Evolutionary conservation across 805 yeast species (phyloP).

Genomic region (Starmerella scarabaei): DNA sequence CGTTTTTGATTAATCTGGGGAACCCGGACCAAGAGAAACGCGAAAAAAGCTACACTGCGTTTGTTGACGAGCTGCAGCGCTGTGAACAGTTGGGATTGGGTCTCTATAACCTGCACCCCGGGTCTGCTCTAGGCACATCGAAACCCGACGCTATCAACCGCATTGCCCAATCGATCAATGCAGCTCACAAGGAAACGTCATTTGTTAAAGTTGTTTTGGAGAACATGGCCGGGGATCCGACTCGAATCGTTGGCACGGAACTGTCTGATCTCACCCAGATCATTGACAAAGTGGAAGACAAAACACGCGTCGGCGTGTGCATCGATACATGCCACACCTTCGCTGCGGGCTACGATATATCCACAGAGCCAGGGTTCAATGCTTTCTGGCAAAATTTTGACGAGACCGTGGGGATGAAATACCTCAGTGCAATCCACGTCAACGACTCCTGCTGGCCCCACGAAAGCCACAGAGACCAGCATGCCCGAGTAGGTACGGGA

Average conservation of each 20-base stretch:
- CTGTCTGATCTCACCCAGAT: slow-evolving; percentile 65
- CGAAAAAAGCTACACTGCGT: slow-evolving; percentile 58
- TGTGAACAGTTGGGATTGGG: slow-evolving; percentile 82
- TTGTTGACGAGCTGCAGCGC: slow-evolving; percentile 73
- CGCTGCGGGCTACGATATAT: slow-evolving; percentile 90
- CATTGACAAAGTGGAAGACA: slow-evolving; percentile 66
- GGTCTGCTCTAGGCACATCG: slow-evolving; percentile 68
- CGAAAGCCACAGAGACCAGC: slow-evolving; percentile 81
- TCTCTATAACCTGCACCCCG: slow-evolving; percentile 75
- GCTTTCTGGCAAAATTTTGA: slow-evolving; percentile 72
- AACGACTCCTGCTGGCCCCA: slow-evolving; percentile 93
- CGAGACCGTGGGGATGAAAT: slow-evolving; percentile 55
- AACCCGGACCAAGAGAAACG: slow-evolving; percentile 77
- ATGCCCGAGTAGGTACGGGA: slow-evolving; percentile 80
- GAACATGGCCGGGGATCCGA: slow-evolving; percentile 97
- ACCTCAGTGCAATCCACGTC: slow-evolving; percentile 68
- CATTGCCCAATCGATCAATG: slow-evolving; percentile 68
- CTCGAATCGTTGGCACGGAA: slow-evolving; percentile 62
- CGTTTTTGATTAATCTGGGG: slow-evolving; percentile 83
- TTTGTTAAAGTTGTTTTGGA: slow-evolving; percentile 84
- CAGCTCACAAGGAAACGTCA: slow-evolving; percentile 56
- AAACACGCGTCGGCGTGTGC: slow-evolving; percentile 84
- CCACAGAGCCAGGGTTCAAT: slow-evolving; percentile 43
- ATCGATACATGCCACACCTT: slow-evolving; percentile 92
- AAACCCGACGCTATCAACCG: slow-evolving; percentile 49